Conservation (phyloP, 2,329 filamentous ascomycete genomes). For the Coniochaeta sp. region DNA sequence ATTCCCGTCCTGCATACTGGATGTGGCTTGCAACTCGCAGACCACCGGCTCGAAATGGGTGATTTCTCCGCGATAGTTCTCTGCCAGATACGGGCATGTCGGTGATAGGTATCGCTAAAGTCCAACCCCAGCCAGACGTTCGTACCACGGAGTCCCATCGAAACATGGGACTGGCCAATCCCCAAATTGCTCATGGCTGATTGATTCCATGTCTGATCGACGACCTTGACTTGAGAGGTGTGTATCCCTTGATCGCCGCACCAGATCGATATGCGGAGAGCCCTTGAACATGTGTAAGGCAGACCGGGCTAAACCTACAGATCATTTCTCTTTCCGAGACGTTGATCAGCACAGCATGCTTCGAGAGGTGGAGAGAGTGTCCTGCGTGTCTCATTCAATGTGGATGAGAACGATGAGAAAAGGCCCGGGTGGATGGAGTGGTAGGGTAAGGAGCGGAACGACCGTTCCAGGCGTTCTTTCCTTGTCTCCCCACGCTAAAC, state of each 20-base stretch:
- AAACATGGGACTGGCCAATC: neutral
- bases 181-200: neutral
- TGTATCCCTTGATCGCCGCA: neutral
- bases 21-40: neutral
- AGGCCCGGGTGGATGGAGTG: no score
- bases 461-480: no score
- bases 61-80: neutral
- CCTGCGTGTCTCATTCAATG: neutral
- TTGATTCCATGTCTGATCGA: neutral
- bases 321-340: neutral
- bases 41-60: neutral
- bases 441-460: no score
- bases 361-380: neutral
- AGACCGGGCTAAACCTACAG: neutral
- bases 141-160: neutral
- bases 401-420: no score
- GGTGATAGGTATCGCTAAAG: neutral
- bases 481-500: neutral
- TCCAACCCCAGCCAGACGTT: neutral
- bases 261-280: neutral
- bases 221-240: neutral
- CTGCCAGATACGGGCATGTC: neutral
- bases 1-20: neutral
- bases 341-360: neutral
- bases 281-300: neutral